Base-by-base conservation (phyloP, 176 grass and related monocot species). In the Elymus sibiricus region DNA sequence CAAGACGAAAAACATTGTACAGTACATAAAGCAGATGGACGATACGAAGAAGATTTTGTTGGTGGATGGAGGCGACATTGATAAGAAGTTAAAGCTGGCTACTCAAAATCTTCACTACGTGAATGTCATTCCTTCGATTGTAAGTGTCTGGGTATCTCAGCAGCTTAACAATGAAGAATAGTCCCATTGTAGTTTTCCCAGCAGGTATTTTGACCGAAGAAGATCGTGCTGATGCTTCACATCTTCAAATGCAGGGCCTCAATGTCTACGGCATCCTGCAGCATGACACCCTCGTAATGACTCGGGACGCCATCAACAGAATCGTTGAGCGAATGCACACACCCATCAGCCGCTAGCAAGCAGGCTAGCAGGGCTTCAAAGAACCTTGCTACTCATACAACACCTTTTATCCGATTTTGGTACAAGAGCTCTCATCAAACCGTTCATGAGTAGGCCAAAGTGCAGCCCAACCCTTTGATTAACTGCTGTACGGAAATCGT, bases 1-100 rank as follows among this genome's bases (percentile, higher is more conserved):
- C 89, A 95, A 95, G 78, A 95, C 95, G 8, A 95, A 98, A 86
- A 95, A 95, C 75, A 88, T 94, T 31, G 96, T 95, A 46, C 88
- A 76, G 24, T 90, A 92, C 74, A 64, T 95, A 12, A 55, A 82
- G 1, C 90, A 95, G 84, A 90, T 93, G 91, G 86, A 94, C 9
- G 82, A 85, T 38, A 86, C 85, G 10, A 93, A 95, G 88, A 98
- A 95, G 78, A 70, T 98, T 82, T 79, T 98, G 31, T 87, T 92
- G 85, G 93, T 98, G 14, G 92, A 94, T 83, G 92, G 94, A 61
- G 87, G 90, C 4, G 78, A 86, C 17, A 86, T 94, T 21, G 90
- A 98, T 79, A 86, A 92, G 72, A 95, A 86, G 74, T 67, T 98
- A 64, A 94, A 92, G 78, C 82, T 94, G 70, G 93, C 93, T 21